Conservation (phyloP, 1,284 basidiomycete species). For the Neonothopanus nambi region DNA sequence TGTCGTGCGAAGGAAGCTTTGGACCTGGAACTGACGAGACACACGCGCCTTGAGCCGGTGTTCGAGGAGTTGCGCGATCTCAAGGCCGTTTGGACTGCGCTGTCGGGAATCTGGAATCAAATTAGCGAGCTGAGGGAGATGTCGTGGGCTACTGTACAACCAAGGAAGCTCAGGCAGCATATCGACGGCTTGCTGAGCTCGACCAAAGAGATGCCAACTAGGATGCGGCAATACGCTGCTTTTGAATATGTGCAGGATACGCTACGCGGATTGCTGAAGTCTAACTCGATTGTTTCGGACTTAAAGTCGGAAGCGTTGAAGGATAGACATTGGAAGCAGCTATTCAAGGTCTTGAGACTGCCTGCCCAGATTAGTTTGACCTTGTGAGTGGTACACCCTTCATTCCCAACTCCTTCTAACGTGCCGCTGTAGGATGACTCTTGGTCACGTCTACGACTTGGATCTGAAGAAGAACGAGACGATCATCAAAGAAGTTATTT, state of each 20-base stretch:
- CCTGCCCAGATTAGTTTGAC: constrained; percentile 66
- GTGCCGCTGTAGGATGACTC: constrained; percentile 71
- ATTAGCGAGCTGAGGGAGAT: constrained; percentile 88
- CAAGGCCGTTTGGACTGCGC: constrained; percentile 98
- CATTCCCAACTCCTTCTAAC: neutral
- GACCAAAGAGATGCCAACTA: constrained; percentile 97
- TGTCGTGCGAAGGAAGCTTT: constrained; percentile 96
- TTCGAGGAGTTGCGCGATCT: constrained; percentile 95
- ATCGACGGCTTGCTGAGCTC: constrained; percentile 87
- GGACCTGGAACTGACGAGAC: constrained; percentile 87
- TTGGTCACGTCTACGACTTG: constrained; percentile 97
- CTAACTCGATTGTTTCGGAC: constrained; percentile 87
- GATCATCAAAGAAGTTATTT: constrained; percentile 91
- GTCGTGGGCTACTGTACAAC: constrained; percentile 90
- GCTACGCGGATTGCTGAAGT: constrained; percentile 84
- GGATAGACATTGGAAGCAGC: constrained; percentile 97
- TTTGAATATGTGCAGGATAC: constrained; percentile 98
- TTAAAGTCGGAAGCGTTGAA: constrained; percentile 97
- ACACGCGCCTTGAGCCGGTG: constrained; percentile 90
- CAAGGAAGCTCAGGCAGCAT: constrained; percentile 92
- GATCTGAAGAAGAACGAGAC: constrained; percentile 93
- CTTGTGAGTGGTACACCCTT: constrained; percentile 48
- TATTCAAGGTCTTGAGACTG: constrained; percentile 88
- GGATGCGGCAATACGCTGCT: constrained; percentile 98
- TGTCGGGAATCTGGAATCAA: constrained; percentile 96